Percentiles rank a stretch among this genome's conserved stretches.
Conservation (phyloP, 106 monocot species). For the Dioscorea zingiberensis region DNA sequence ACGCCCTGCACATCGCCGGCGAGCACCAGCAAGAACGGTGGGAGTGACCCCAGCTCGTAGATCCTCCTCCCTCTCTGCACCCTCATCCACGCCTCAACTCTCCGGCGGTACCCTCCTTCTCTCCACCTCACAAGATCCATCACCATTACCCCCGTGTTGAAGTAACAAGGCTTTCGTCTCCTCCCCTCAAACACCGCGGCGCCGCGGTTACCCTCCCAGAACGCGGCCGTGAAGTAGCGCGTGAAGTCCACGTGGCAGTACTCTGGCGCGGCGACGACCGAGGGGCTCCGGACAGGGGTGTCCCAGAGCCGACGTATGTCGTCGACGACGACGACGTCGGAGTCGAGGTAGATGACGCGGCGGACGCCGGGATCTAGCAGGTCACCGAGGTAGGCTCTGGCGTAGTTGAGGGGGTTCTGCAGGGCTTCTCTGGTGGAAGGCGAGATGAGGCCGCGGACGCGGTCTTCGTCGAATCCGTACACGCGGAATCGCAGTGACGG, state of each 20-base stretch:
- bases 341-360: conserved; percentile 17
- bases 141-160: conserved; percentile 28
- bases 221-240: conserved; percentile 46
- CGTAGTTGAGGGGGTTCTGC: conserved; percentile 17
- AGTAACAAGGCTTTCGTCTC: conserved; percentile 10
- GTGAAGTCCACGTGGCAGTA: conserved; percentile 99
- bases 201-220: conserved; percentile 12
- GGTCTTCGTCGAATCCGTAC: conserved; percentile 7
- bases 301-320: conserved; percentile 3
- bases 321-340: conserved; percentile 13
- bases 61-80: conserved; percentile 42
- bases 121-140: conserved; percentile 25
- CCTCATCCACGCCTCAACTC: conserved; percentile 9
- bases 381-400: conserved; percentile 8
- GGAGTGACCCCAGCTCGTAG: conserved; percentile 44
- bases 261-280: conserved; percentile 54
- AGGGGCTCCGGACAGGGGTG: background rate
- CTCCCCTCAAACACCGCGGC: conserved; percentile 13
- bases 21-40: conserved; percentile 44
- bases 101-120: conserved; percentile 44
- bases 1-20: conserved; percentile 40
- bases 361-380: background rate
- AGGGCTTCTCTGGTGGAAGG: conserved; percentile 7
- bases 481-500: conserved; percentile 18
- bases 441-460: conserved; percentile 13